These are phyloP conservation scores for Anethum foeniculum DNA, from an alignment of 140 eudicot genomes.

Conservation along the genomic window DNA sequence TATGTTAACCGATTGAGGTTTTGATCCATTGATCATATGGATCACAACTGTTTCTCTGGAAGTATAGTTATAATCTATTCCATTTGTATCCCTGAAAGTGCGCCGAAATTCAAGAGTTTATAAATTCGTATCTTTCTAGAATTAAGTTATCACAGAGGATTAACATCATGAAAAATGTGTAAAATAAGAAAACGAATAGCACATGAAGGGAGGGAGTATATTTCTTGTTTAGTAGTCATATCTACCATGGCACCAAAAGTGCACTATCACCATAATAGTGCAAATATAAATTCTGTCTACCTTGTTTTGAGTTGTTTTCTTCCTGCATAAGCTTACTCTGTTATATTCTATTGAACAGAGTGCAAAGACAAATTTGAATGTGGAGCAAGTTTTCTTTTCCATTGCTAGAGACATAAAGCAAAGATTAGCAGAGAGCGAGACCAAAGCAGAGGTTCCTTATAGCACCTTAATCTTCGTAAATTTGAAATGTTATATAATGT, in stretches of 20 bases:
- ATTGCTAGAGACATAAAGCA: slow-evolving; percentile 68
- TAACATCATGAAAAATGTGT: background rate
- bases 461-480: background rate
- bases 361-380: slow-evolving; percentile 66
- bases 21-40: background rate
- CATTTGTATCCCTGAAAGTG: background rate
- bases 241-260: background rate
- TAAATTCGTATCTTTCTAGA: background rate
- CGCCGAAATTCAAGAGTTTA: background rate
- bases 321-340: slow-evolving; percentile 1
- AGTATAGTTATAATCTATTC: background rate
- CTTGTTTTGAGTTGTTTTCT: background rate
- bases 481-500: background rate
- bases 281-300: background rate
- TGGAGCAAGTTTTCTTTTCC: slow-evolving; percentile 73
- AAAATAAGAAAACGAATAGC: background rate
- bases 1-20: background rate
- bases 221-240: background rate
- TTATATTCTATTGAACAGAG: slow-evolving; percentile 32
- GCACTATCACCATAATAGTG: background rate
- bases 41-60: background rate
- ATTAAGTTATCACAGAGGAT: background rate
- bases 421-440: slow-evolving; percentile 63
- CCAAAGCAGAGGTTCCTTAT: slow-evolving; percentile 37
- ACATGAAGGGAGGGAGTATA: background rate